Base-by-base conservation (phyloP, 2,329 filamentous ascomycete species). In the Escovopsis weberi region DNA sequence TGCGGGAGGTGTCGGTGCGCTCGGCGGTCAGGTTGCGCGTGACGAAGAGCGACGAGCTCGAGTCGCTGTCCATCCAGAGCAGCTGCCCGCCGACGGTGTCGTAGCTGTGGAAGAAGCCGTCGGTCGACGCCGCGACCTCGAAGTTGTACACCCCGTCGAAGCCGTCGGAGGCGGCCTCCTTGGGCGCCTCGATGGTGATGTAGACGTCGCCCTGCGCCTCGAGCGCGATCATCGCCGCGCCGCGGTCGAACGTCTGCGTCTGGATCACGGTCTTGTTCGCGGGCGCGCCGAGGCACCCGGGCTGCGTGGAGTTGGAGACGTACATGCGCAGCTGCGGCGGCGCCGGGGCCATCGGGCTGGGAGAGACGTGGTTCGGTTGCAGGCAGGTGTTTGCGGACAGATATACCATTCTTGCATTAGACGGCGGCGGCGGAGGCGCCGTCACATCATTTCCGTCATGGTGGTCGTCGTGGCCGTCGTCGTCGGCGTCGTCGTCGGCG, bases 301-400 rank as follows among this genome's bases (percentile, higher is more conserved):
- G 46, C 28, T 56, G 53, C 35, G 49, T 55, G 5, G 57, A 56
- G n/a, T 55, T 77, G 3, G 87, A 93, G 39, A 94, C 68, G 54
- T 82, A 94, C 9, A 96, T 64, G 11, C 74, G 74, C 40, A 96
- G 71, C 53, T 94, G 87, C 1, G 83, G 81, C 11, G 83, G 74
- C 18, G 1, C 15, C 12, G 38, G 50, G 46, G n/a, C 28, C 39
- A 39, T 42, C 37, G 2, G 28, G 28, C 18, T 41, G 26, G 26
- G 39, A 18, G 19, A 36, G 26, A 36, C 19, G n/a, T 70, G 66
- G 18, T 62, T 57, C 11, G 89, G 91, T 53, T 93, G 86, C 26
- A 75, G 61, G 60, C 91, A 98, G 1, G 85, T 88, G 50, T 87
- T 96, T 37, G 87, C 78, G 2, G 87, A 87, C 42, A 98, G 71